Base-by-base conservation (phyloP, 257 asterid species). In the Echites panduratus region DNA sequence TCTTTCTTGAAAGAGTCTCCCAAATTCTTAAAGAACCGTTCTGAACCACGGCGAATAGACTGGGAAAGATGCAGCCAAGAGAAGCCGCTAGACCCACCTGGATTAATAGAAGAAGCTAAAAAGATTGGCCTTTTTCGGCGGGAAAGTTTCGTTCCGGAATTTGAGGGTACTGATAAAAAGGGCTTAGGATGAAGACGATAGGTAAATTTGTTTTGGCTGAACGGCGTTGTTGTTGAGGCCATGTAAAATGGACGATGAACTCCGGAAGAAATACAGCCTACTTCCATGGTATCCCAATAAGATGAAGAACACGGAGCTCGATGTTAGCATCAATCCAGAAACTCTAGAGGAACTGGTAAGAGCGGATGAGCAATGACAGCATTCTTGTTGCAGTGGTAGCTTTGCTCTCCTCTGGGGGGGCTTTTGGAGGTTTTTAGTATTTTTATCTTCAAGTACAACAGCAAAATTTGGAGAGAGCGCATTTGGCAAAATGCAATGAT, bases 1-100 rank as follows among this genome's bases (percentile, higher is more conserved):
- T 89, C 97, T 68, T 85, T 85, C 90, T 84, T 85, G 64, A 88
- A 79, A 7, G 97, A 82, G 53, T 91, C 90, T 8, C 91, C 89
- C 81, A 94, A 83, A 70, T 81, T 84, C 78, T 81, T 73, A 26
- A 91, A 79, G 77, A 91, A 90, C 9, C 89, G 88, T 19, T 77
- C 78, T 47, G 96, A 87, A 71, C 89, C 92, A 27, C 87, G 80
- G 58, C 87, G 86, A 79, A 88, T 74, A 52, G 95, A 82, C 82
- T 80, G 85, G 41, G 89, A 82, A 62, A 87, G 75, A n/a, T 75
- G 90, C 68, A 59, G 82, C 99, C 99, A 95, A 12, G 92, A 85
- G 79, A 89, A 90, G 9, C 90, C 91, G 27, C 76, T 82, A 2
- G 96, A 82, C 64, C 57, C 77, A 48, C 75, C 85, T 50, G 79